Conservation (phyloP, 2,329 filamentous ascomycete genomes). For the Talaromyces piceae region DNA sequence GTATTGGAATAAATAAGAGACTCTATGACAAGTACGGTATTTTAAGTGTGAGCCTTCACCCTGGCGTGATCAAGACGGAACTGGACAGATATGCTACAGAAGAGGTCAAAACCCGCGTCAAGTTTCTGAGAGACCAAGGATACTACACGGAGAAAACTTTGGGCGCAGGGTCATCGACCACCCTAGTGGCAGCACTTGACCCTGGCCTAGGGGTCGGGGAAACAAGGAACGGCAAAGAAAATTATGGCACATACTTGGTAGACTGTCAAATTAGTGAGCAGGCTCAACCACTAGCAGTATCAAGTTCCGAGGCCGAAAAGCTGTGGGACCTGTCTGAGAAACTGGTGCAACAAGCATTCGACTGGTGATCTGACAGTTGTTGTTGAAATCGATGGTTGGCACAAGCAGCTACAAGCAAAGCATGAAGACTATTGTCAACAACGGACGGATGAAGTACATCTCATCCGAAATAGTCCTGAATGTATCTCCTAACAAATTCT, state of each 20-base stretch:
- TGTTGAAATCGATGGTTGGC: neutral
- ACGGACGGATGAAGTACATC: no score
- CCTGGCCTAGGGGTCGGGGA: constrained; percentile 23
- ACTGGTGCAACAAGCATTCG: constrained; percentile 34
- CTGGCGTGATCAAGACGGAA: constrained; percentile 14
- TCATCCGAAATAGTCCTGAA: no score
- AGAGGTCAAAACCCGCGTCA: constrained; percentile 18
- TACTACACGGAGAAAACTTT: constrained; percentile 24
- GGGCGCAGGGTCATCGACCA: constrained; percentile 38
- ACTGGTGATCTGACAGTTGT: constrained; percentile 8
- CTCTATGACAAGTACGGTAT: constrained; percentile 16
- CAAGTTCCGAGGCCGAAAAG: constrained; percentile 29
- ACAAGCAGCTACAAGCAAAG: no score
- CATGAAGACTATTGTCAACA: no score
- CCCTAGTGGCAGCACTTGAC: constrained; percentile 39
- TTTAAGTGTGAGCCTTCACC: constrained; percentile 21
- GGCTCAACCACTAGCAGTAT: constrained; percentile 21
- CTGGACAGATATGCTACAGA: constrained; percentile 6
- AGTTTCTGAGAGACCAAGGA: constrained; percentile 14
- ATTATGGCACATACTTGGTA: constrained; percentile 33
- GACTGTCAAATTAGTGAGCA: constrained; percentile 33
- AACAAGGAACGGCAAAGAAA: constrained; percentile 16
- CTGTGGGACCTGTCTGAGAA: constrained; percentile 43
- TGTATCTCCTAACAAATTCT: no score
- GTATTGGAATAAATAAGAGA: constrained; percentile 26